Base-by-base conservation (phyloP, 495 filamentous ascomycete genomes). In the Penicillium daleae region DNA sequence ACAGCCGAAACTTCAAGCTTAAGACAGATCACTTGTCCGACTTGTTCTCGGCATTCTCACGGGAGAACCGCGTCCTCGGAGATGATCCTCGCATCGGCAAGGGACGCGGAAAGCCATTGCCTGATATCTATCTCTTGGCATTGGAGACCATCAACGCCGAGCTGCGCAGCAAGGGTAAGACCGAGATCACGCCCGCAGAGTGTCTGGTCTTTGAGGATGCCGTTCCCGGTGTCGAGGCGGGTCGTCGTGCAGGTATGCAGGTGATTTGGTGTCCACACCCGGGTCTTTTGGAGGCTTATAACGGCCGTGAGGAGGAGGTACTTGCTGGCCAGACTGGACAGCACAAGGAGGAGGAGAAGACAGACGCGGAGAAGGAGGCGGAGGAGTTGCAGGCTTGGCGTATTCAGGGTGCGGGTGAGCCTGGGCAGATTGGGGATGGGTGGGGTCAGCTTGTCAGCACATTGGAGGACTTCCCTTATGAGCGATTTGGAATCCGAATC, bases 121-220 rank as follows among this genome's bases (percentile, higher is more conserved):
- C 95, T 8, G 96, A 99, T 74, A 99, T 99, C 68, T 99, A 95
- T 71, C 77, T 96, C 15, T 75, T 98, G 1, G 96, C 96, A 0
- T 77, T 99, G 51, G 80, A 91, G 76, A 90, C 87, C 1, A 89
- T 99, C 68, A 99, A 99, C 74, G 80, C 80, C 3, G 85, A 83
- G 8, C 70, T 95, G 13, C 73, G 84, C 1, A 67, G 61, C 13
- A 76, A 82, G 44, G 87, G 86, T 0, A 87, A 93, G 70, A 72
- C 76, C 33, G 86, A 89, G 63, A 88, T 99, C 44, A 80, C 66
- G 51, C 91, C 93, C 0, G 89, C 89, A 66, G 95, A 99, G 73
- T 97, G 94, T 74, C 80, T 99, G 9, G 95, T 99, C 0, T 97
- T 99, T 69, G 95, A 99, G 74, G 95, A 99, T 73, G 88, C 87